Base-by-base conservation (phyloP, 352 stramenopile species). In the Globisporangium acanthophoron region DNA sequence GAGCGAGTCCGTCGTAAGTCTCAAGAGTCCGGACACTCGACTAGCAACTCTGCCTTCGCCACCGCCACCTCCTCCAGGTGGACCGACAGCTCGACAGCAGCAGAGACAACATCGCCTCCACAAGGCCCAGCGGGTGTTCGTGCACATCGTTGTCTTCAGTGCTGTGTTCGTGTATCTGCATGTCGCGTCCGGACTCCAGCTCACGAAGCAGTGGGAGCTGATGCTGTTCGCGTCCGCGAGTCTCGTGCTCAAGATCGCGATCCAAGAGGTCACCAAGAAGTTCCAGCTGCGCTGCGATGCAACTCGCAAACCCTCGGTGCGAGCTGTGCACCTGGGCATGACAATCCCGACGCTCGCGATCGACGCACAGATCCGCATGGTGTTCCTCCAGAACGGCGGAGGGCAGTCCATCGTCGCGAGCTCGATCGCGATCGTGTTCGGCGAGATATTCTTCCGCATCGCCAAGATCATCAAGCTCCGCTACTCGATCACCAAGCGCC, bases 381-480 rank as follows among this genome's bases (percentile, higher is more conserved):
- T 70, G 18, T 72, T 77, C 37, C 59, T 74, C 54, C 66, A 70
- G 47, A 59, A 67, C 35, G 45, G 46, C 11, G 37, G 20, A 21
- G 47, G 37, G 13, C 40, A 60, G 44, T 62, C 58, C 27, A 37
- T 61, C 27, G 20, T 62, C 46, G 46, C 62, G 11, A 61, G 56
- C 11, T 70, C 71, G 6, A 45, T 79, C 44, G 33, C 64, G 21
- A 58, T 80, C 15, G 61, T 72, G 12, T 47, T 67, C 18, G 63
- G 66, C 50, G 54, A 77, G 37, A 46, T 74, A n/a, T 51, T 74
- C 54, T 73, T 78, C 41, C 70, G 67, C 15, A 51, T 70, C n/a
- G 56, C 59, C 50, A 78, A 78, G 56, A 71, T 75, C 39, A 13
- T 69, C 15, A 58, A 51, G 9, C 50, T 78, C 5, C 66, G 64